Conservation (phyloP, 495 filamentous ascomycete species). For the Clavariopsis aquatica region DNA sequence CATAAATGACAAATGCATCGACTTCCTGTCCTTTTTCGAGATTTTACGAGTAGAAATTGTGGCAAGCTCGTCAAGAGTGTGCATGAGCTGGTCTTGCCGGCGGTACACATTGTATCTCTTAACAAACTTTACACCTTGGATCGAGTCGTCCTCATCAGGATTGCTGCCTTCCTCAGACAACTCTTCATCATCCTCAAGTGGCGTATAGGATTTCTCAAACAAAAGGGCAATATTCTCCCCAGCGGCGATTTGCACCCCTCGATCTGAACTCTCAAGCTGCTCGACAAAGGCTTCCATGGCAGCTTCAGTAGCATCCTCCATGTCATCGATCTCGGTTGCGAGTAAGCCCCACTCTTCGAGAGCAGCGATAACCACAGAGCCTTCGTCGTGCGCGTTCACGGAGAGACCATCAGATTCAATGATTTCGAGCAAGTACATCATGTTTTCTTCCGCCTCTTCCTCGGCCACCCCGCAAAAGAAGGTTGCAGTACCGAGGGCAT, state of each 20-base stretch:
- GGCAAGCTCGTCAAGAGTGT: slow-evolving; percentile 56
- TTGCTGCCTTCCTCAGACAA: slow-evolving; percentile 54
- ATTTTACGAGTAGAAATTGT: slow-evolving; percentile 67
- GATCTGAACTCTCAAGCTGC: slow-evolving; percentile 76
- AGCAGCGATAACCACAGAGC: slow-evolving; percentile 76
- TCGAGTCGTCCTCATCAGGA: slow-evolving; percentile 45
- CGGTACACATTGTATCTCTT: slow-evolving; percentile 52
- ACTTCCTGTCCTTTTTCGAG: slow-evolving; percentile 76
- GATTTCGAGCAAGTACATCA: slow-evolving; percentile 84
- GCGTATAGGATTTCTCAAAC: slow-evolving; percentile 77
- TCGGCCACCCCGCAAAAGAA: slow-evolving; percentile 78
- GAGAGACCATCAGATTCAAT: slow-evolving; percentile 78
- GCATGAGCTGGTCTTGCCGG: slow-evolving; percentile 47
- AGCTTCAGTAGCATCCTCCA: slow-evolving; percentile 69
- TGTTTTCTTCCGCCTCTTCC: slow-evolving; percentile 69
- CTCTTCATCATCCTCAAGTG: slow-evolving; percentile 60
- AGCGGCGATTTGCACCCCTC: slow-evolving; percentile 78
- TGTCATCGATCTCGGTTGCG: slow-evolving; percentile 77
- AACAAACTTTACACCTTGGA: slow-evolving; percentile 54
- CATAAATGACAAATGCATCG: slow-evolving; percentile 72
- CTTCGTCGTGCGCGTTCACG: slow-evolving; percentile 72
- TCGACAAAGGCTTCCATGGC: slow-evolving; percentile 87
- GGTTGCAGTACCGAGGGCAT: slow-evolving; percentile 69
- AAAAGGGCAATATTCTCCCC: slow-evolving; percentile 89
- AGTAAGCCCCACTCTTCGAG: slow-evolving; percentile 87